A percentile compares a stretch with the other conserved stretches of the same genome.
These are phyloP conservation scores for Linum usitatissimum DNA, from an alignment of 345 rosid genomes.

Conservation along the genomic window DNA sequence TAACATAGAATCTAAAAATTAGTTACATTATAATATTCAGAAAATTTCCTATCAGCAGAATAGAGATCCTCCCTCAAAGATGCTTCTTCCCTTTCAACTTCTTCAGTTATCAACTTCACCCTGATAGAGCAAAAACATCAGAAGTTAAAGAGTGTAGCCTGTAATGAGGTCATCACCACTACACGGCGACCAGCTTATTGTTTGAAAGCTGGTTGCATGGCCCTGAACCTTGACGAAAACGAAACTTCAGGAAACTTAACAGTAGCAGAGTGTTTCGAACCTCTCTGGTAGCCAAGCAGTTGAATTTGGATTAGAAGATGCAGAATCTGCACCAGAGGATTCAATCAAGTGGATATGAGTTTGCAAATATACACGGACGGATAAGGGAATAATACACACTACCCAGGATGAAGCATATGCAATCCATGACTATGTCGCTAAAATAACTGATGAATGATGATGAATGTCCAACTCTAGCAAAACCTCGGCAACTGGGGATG, in stretches of 20 bases:
- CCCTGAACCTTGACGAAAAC: not conserved
- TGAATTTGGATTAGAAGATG: slow-evolving; percentile 55
- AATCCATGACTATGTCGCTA: not conserved
- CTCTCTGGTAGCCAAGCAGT: slow-evolving; percentile 91
- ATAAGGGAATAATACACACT: not conserved
- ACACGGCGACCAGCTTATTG: not conserved
- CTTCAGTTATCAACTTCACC: slow-evolving; percentile 88
- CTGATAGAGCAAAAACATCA: slow-evolving; percentile 26
- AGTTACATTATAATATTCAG: slow-evolving; percentile 77
- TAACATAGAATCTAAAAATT: not conserved
- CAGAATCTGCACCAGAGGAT: slow-evolving; percentile 42
- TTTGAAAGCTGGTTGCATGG: not conserved
- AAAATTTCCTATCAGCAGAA: slow-evolving; percentile 84
- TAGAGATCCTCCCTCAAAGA: slow-evolving; percentile 87
- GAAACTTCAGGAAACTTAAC: not conserved
- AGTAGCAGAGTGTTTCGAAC: slow-evolving; percentile 27
- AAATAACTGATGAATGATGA: not conserved
- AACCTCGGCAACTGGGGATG: not conserved
- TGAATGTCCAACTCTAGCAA: not conserved
- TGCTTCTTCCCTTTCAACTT: slow-evolving; percentile 89
- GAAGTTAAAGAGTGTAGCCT: not conserved
- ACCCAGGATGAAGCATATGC: not conserved
- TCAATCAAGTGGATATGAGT: slow-evolving; percentile 1
- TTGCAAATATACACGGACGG: not conserved
- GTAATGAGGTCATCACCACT: not conserved